A percentile compares a stretch with the other conserved stretches of the same genome.
Conservation (phyloP, 192 early-diverging fungal species). For the Haplosporangium gracile region DNA sequence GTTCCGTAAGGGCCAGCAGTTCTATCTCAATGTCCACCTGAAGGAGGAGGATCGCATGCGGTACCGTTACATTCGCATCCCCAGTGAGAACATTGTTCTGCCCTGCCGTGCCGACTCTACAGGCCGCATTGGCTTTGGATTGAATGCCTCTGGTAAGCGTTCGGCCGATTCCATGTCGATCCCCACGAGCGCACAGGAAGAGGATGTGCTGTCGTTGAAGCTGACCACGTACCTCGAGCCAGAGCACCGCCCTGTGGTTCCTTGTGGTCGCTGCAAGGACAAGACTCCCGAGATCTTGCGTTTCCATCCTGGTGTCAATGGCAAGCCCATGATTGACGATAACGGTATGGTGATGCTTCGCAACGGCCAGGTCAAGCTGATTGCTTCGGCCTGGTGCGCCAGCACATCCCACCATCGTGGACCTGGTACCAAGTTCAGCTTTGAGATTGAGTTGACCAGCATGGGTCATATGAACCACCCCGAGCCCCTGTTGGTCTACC, state of each 20-base stretch:
- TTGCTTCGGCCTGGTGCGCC: constrained; percentile 54
- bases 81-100: constrained; percentile 48
- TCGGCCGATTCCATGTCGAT: constrained; percentile 32
- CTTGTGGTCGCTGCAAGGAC: constrained; percentile 55
- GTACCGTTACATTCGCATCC: constrained; percentile 49
- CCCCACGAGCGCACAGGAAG: constrained; percentile 55
- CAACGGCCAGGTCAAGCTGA: constrained; percentile 51
- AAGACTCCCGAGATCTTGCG: constrained; percentile 54
- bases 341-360: constrained; percentile 54
- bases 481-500: constrained; percentile 36
- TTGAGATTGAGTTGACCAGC: constrained; percentile 51
- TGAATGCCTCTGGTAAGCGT: constrained; percentile 52
- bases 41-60: constrained; percentile 39
- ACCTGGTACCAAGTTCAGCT: constrained; percentile 57
- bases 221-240: constrained; percentile 50
- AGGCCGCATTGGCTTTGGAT: constrained; percentile 23
- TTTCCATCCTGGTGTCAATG: constrained; percentile 53
- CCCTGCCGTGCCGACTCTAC: constrained; percentile 42
- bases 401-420: constrained; percentile 55
- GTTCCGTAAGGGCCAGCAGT: constrained; percentile 57
- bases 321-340: constrained; percentile 57
- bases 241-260: constrained; percentile 49
- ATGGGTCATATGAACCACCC: constrained; percentile 20
- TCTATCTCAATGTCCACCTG: constrained; percentile 49
- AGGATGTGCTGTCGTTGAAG: constrained; percentile 50